Evolutionary conservation across 257 asterid species (phyloP), one percentile per base, ranked within the genome.

Genomic region (Phtheirospermum japonicum): DNA sequence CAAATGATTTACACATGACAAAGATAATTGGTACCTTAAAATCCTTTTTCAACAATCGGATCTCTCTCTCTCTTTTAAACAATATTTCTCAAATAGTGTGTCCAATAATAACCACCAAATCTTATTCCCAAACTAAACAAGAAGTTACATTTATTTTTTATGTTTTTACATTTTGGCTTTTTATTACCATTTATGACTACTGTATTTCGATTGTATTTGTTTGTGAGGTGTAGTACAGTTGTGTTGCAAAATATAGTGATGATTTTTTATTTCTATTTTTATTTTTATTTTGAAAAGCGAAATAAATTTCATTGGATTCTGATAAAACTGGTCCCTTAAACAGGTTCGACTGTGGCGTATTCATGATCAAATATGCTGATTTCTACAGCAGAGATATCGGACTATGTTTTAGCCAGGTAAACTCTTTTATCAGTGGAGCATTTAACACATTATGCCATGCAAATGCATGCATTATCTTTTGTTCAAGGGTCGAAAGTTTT

Each of bases 311-410:
- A 23, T 23, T 23, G 28, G 28, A 18, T 50, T 50, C 18, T 19
- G 57, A 50, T 20, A 50, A 20, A 50, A 18, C 12, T 23, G 32
- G 52, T 72, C 16, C 62, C 33, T 48, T 59, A 19, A 64, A 54
- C 83, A 86, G 95, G 79, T 86, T 53, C 18, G 95, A 86, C 69
- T 86, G 95, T 70, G 95, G 95, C 23, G 70, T 86, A 74, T 86
- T 86, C 79, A 83, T 86, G 89, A 68, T 83, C 77, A 86, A 86
- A 71, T 86, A 86, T 73, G 78, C 75, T 0, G 95, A 86, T 79
- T 86, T 86, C 71, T 79, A 81, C 39, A 82, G 91, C 75, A 81
- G 89, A 78, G 87, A 75, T 56, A 59, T 78, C 4, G 84, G 85
- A 34, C 82, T 86, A 63, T 75, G 85, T 64, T 86, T 86, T 71